Evolutionary conservation across 345 rosid genomes (phyloP), one percentile per base, ranked within the genome.

Genomic region (Corchorus capsularis): DNA sequence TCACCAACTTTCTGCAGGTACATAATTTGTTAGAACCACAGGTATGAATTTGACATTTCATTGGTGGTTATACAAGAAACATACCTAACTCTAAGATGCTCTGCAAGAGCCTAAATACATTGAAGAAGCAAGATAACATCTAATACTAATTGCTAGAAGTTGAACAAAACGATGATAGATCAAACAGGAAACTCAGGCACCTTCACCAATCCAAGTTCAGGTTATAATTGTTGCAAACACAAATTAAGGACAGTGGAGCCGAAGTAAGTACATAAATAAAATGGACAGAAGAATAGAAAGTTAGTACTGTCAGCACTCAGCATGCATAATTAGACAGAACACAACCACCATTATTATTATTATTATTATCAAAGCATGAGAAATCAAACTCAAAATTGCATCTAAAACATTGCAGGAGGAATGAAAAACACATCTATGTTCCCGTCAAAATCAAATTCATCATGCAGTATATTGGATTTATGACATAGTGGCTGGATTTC

Each of bases 391-490:
- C 12, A 19, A 70, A 37, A 19, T n/a, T n/a, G 62, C 4, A 55
- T 37, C 46, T 71, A 3, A 71, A 71, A 55, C 12, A 41, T 13
- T 49, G 52, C 20, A 56, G 52, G 19, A 39, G 13, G 50, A 55
- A 55, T 37, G 20, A 39, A n/a, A 57, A n/a, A 57, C 20, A 14
- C 52, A 72, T 72, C 16, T 32, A 49, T 27, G 16, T 16, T 35
- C 47, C 52, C 2, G 27, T 69, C 43, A 16, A 69, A 69, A 69
- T 27, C 56, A 67, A 8, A 67, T 46, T 37, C 55, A 47, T 67
- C 41, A 6, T 46, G 47, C 22, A 3, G 37, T 1, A 46, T 27
- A 45, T 12, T 46, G 71, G 37, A 66, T 0, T 64, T n/a, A 14
- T n/a, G 50, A 41, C 14, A 57, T 19, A 57, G 11, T n/a, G 41